Conservation (phyloP, 495 filamentous ascomycete genomes). For the Beverwykella pulmonaria region DNA sequence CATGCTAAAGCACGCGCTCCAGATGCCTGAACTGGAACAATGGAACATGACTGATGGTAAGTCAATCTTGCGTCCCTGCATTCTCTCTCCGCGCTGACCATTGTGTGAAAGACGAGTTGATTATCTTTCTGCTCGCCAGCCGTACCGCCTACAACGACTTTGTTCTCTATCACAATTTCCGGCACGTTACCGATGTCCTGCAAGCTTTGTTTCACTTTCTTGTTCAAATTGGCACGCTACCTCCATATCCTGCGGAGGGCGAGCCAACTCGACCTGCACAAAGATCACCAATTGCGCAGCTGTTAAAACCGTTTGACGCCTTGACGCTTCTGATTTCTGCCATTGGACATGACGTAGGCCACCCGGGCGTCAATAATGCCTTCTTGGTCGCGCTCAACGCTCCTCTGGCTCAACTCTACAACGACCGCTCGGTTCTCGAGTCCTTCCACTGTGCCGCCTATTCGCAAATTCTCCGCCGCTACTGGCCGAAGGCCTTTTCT, state of each 20-base stretch:
- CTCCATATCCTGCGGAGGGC: conserved; percentile 57
- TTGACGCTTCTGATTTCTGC: conserved; percentile 89
- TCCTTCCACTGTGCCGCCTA: conserved; percentile 98
- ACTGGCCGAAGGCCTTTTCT: conserved; percentile 83
- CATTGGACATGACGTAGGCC: conserved; percentile 96
- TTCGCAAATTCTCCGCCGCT: conserved; percentile 88
- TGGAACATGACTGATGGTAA: conserved; percentile 76
- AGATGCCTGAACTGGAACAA: conserved; percentile 74
- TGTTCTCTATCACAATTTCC: conserved; percentile 98
- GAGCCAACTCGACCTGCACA: conserved; percentile 36
- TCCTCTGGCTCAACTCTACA: conserved; percentile 95
- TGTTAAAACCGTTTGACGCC: conserved; percentile 82
- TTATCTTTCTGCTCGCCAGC: conserved; percentile 78
- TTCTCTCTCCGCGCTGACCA: conserved; percentile 6
- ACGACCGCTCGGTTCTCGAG: conserved; percentile 94
- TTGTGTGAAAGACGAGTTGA: conserved; percentile 58
- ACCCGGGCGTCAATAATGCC: conserved; percentile 97
- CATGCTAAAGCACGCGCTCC: conserved; percentile 88
- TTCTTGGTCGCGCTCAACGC: conserved; percentile 92
- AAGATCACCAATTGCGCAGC: conserved; percentile 64
- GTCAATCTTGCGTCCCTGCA: neutral
- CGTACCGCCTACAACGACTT: conserved; percentile 89
- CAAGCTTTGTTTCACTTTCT: conserved; percentile 93
- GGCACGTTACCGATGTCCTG: conserved; percentile 93
- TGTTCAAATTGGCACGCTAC: conserved; percentile 76